Conservation (phyloP, 2,329 filamentous ascomycete genomes). For the Pyrenophora tritici-repentis region DNA sequence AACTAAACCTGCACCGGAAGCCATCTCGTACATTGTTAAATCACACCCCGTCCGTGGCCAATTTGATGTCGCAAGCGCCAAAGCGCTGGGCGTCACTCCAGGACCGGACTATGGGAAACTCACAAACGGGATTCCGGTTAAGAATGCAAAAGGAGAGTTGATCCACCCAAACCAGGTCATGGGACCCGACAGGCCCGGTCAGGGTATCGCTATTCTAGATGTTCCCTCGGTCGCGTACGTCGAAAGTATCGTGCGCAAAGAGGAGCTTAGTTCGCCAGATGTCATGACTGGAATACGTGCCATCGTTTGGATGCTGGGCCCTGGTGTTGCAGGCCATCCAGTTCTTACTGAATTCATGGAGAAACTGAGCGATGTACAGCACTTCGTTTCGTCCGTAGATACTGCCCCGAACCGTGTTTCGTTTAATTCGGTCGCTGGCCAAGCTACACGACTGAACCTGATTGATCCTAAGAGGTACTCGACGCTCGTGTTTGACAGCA, state of each 20-base stretch:
- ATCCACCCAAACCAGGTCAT: conserved; percentile 90
- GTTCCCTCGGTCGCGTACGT: conserved; percentile 74
- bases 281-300: conserved; percentile 70
- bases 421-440: conserved; percentile 67
- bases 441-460: conserved; percentile 70
- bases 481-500: conserved; percentile 69
- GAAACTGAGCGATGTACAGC: conserved; percentile 64
- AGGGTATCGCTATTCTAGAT: conserved; percentile 79
- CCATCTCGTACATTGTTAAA: conserved; percentile 86
- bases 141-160: conserved; percentile 65
- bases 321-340: conserved; percentile 66
- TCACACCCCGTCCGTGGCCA: conserved; percentile 77
- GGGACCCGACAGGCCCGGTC: conserved; percentile 67
- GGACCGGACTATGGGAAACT: conserved; percentile 65
- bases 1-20: conserved; percentile 67
- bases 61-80: conserved; percentile 71
- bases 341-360: conserved; percentile 72
- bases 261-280: conserved; percentile 70
- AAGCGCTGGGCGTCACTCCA: conserved; percentile 65
- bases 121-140: conserved; percentile 66
- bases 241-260: conserved; percentile 67
- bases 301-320: conserved; percentile 82
- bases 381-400: conserved; percentile 78
- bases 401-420: conserved; percentile 75
- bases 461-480: conserved; percentile 77